Conservation (phyloP, 2,329 filamentous ascomycete genomes). For the Trichophyton rubrum region DNA sequence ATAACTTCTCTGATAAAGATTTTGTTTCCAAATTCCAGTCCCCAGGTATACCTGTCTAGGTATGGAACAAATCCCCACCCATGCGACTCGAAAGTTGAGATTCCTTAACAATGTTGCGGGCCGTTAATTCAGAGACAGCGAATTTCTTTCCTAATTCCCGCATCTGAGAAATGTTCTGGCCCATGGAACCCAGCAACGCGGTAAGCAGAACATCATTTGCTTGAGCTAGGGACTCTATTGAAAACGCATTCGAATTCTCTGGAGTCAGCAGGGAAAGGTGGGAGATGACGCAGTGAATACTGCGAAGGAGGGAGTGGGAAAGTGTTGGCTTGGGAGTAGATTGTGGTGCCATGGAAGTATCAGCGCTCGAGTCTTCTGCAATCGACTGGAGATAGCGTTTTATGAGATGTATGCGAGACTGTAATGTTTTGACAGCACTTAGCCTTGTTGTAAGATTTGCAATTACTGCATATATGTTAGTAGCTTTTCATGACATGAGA, state of each 20-base stretch:
- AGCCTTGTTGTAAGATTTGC: conserved; percentile 67
- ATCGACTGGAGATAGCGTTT: conserved; percentile 64
- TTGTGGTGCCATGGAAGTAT: conserved; percentile 29
- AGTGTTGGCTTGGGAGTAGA: conserved; percentile 21
- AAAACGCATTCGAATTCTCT: conserved; percentile 51
- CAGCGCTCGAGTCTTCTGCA: conserved; percentile 36
- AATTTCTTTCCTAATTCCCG: conserved; percentile 68
- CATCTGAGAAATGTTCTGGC: conserved; percentile 57
- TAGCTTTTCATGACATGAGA: neutral
- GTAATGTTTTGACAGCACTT: conserved; percentile 89
- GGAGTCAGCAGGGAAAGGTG: conserved; percentile 73
- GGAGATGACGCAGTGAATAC: conserved; percentile 73
- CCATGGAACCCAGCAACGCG: conserved; percentile 60
- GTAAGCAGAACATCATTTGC: conserved; percentile 74
- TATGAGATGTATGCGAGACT: conserved; percentile 60
- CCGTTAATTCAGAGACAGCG: conserved; percentile 40
- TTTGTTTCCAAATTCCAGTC: neutral
- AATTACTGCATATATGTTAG: conserved; percentile 36
- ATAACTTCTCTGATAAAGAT: neutral
- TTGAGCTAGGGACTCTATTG: conserved; percentile 60
- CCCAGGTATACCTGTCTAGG: neutral
- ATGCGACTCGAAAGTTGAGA: neutral
- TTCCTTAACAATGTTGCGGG: conserved; percentile 17
- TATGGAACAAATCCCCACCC: neutral
- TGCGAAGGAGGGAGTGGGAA: conserved; percentile 65